These are phyloP conservation scores for Bretziella fagacearum DNA, from an alignment of 2,329 filamentous ascomycete genomes.

Conservation along the genomic window DNA sequence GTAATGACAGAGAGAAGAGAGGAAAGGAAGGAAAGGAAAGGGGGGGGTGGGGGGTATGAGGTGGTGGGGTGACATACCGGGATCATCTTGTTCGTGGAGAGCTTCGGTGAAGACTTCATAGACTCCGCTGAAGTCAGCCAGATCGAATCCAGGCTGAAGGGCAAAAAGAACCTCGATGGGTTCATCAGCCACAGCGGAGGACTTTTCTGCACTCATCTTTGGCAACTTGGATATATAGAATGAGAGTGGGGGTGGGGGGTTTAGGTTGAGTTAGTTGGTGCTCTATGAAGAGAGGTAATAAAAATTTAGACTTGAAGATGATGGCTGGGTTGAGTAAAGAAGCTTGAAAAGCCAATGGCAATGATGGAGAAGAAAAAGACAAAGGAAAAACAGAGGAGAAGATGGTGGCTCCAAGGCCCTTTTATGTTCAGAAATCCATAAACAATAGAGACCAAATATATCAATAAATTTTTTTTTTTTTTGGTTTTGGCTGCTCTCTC, in stretches of 20 bases:
- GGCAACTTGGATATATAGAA: constrained; percentile 18
- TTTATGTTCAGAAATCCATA: no score
- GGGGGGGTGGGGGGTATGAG: no score
- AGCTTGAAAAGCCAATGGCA: no score
- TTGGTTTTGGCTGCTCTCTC: no score
- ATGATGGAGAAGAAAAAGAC: no score
- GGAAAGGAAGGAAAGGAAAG: no score
- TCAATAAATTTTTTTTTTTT: no score
- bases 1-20: no score
- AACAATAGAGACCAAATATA: no score
- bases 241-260: constrained; percentile 4
- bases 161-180: constrained; percentile 44
- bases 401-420: no score
- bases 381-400: no score
- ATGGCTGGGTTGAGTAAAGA: background rate
- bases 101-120: constrained; percentile 34
- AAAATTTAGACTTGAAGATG: background rate
- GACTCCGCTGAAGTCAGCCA: constrained; percentile 41
- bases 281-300: background rate
- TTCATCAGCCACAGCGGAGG: constrained; percentile 41
- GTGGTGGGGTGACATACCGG: constrained; percentile 29
- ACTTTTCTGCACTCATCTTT: constrained; percentile 42
- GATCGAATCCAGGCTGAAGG: constrained; percentile 42
- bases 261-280: background rate
- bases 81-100: constrained; percentile 36